Percentiles rank a stretch among this genome's conserved stretches.
These are phyloP conservation scores for Pleomassaria siparia DNA, from an alignment of 2,329 filamentous ascomycete genomes.

Conservation along the genomic window DNA sequence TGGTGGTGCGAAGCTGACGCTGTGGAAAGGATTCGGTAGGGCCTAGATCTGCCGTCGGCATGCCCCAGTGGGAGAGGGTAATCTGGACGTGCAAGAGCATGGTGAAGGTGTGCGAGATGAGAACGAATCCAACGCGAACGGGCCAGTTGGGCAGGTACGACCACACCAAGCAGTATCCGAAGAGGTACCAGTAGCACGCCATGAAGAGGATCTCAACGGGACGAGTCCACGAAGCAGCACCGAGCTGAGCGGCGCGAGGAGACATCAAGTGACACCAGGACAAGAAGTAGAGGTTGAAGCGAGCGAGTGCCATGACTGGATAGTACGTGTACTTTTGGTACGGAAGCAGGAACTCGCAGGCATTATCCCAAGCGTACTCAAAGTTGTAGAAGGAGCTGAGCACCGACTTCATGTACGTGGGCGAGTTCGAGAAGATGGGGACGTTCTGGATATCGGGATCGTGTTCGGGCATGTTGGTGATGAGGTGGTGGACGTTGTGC, in stretches of 20 bases:
- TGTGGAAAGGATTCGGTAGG: slow-evolving; percentile 84
- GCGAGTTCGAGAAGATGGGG: slow-evolving; percentile 84
- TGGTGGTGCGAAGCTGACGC: slow-evolving; percentile 87
- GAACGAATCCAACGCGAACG: slow-evolving; percentile 71
- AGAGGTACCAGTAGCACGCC: slow-evolving; percentile 83
- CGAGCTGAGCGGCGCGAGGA: slow-evolving; percentile 70
- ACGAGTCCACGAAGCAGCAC: slow-evolving; percentile 79
- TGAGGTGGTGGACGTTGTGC: slow-evolving; percentile 68
- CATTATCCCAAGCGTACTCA: slow-evolving; percentile 74
- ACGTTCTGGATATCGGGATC: slow-evolving; percentile 59
- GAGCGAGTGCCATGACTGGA: slow-evolving; percentile 74
- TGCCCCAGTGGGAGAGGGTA: slow-evolving; percentile 88
- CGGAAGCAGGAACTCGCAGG: slow-evolving; percentile 70
- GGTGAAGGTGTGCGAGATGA: slow-evolving; percentile 78
- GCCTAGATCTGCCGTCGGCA: slow-evolving; percentile 86
- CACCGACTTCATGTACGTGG: slow-evolving; percentile 73
- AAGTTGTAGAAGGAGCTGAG: slow-evolving; percentile 82
- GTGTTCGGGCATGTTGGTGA: slow-evolving; percentile 62
- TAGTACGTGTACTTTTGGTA: slow-evolving; percentile 84
- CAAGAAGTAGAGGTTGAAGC: slow-evolving; percentile 83
- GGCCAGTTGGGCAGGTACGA: slow-evolving; percentile 67
- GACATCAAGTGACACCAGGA: slow-evolving; percentile 77
- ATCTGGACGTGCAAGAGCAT: slow-evolving; percentile 87
- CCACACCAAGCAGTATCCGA: slow-evolving; percentile 80
- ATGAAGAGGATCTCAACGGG: slow-evolving; percentile 78